Base-by-base conservation (phyloP, 129 eudicot species). In the Artemisia argyi region DNA sequence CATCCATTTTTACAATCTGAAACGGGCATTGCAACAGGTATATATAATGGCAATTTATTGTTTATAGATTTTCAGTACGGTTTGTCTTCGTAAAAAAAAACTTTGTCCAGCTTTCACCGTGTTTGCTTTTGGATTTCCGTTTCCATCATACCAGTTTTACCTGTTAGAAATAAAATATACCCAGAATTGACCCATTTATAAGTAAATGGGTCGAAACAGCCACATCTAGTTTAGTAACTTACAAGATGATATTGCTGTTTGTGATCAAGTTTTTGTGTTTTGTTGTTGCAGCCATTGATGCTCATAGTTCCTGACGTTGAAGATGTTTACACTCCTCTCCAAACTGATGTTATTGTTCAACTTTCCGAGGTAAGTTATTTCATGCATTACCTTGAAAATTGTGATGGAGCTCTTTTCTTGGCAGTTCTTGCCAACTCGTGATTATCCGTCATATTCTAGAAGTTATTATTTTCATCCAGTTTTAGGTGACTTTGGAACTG, bases 301-400 rank as follows among this genome's bases (percentile, higher is more conserved):
- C 96, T 93, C 63, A 90, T 93, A 79, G 96, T 93, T 82, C 96
- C 98, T 71, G 96, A 93, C 62, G 74, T 89, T 20, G 92, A 89
- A 82, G 98, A 89, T 60, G 98, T 93, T 62, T 93, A 93, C 80
- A 93, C 96, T 80, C 98, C 98, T 77, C 92, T 93, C 30, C 80
- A 93, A 77, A 89, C 87, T 65, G 95, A 93, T 82, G 83, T 89
- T 65, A 72, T 93, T 66, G 98, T 93, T 80, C 98, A 78, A 75
- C 92, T 93, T 78, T 82, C 91, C 49, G 98, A 89, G 98, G 98
- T 89, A 72, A 35, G 35, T 18, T 55, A 44, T 54, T 19, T 47
- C 18, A 46, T 65, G 72, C 55, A 63, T 51, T 30, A 57, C 60
- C 17, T 56, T 54, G 1, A 60, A 70, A n/a, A 55, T 15, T 3